phyloP scores from a whole-genome alignment of 805 yeast species.

The Candida gorgasii region DNA sequence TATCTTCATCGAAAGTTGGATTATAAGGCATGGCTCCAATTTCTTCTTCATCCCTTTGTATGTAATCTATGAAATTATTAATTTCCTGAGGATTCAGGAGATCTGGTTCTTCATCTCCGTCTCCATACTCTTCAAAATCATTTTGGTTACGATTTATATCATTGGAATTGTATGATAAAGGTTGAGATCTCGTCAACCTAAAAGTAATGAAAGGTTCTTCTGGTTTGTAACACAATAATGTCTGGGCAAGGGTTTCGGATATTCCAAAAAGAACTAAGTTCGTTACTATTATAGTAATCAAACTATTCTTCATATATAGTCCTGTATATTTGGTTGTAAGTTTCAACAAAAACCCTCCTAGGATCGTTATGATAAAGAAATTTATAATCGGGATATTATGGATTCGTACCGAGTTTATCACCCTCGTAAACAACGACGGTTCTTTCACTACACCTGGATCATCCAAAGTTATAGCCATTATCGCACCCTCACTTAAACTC shows the following conservation, averaged over 20 bases:
- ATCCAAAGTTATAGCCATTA: conserved; percentile 2
- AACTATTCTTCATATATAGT: conserved; percentile 62
- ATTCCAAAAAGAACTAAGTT: conserved; percentile 81
- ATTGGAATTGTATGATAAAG: conserved; percentile 22
- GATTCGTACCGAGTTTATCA: conserved; percentile 37
- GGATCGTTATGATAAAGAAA: conserved; percentile 49
- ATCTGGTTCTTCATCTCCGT: conserved; percentile 12
- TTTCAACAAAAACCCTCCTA: conserved; percentile 51
- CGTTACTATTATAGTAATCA: conserved; percentile 78
- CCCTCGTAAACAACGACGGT: conserved; percentile 18
- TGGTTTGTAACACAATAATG: conserved; percentile 41
- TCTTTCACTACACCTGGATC: neutral
- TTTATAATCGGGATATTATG: conserved; percentile 58
- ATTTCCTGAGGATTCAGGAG: conserved; percentile 21
- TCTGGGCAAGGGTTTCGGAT: conserved; percentile 90
- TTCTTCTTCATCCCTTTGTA: conserved; percentile 27
- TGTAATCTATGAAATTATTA: conserved; percentile 32
- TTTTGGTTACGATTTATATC: conserved; percentile 8
- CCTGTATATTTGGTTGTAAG: conserved; percentile 59
- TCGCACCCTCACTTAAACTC: too few relatives aligned
- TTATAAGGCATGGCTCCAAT: conserved; percentile 13
- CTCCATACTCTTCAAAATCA: conserved; percentile 6
- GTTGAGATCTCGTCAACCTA: conserved; percentile 6
- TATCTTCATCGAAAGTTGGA: conserved; percentile 9
- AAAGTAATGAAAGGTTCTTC: conserved; percentile 16